phyloP scores from a whole-genome alignment of 768 basidiomycete species.

The Austroboletus festivus region DNA sequence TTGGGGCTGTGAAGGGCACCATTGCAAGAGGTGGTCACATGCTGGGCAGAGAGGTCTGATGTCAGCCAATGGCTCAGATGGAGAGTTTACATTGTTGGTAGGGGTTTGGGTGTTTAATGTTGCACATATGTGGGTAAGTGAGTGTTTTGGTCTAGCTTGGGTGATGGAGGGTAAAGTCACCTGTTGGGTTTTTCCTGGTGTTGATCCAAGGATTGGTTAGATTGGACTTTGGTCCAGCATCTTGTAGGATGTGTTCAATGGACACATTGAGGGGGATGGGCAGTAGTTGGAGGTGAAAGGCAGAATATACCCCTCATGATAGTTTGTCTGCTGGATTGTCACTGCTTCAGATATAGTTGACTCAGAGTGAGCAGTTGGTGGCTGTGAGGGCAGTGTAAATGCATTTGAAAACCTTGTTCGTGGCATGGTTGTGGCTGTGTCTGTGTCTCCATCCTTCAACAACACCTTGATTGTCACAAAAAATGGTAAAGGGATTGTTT shows the following conservation, averaged over 20 bases:
- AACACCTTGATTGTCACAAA: conserved; percentile 34
- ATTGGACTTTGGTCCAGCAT: no score
- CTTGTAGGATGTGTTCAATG: neutral
- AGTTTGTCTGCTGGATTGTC: neutral
- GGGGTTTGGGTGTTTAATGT: neutral
- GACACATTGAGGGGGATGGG: neutral
- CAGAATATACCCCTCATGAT: neutral
- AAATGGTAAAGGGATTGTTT: neutral
- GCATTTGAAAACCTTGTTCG: conserved; percentile 31
- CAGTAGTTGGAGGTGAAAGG: neutral
- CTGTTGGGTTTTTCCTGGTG: no score
- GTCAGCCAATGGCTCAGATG: no score
- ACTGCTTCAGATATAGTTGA: neutral
- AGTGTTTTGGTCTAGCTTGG: neutral
- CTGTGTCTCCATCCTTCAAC: conserved; percentile 37
- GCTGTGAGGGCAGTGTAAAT: conserved; percentile 10
- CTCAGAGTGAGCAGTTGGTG: neutral
- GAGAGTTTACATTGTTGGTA: no score
- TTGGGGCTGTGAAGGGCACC: neutral
- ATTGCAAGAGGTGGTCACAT: neutral
- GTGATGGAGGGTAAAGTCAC: neutral
- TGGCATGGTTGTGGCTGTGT: conserved; percentile 21
- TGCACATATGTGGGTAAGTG: no score
- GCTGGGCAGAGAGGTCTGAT: neutral
- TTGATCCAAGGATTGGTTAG: no score